Percentiles rank a stretch among this genome's conserved stretches.
Conservation (phyloP, 495 filamentous ascomycete species). For the Ascodesmis nigricans region DNA sequence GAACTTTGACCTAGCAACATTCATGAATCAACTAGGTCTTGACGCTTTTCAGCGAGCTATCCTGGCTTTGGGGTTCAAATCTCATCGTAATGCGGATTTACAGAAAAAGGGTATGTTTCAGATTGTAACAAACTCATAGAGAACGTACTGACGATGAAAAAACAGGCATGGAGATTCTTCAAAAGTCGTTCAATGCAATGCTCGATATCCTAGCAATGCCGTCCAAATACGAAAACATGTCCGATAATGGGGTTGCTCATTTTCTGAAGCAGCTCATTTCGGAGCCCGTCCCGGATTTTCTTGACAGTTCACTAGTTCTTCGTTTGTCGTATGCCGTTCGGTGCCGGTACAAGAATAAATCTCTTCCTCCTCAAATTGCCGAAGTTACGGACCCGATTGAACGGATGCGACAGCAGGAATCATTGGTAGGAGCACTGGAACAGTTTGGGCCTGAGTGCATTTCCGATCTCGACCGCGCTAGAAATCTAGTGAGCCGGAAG, state of each 20-base stretch:
- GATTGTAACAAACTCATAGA: slow-evolving; percentile 1
- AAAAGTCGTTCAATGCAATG: slow-evolving; percentile 20
- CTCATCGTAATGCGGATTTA: slow-evolving; percentile 51
- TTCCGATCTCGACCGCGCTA: slow-evolving; percentile 23
- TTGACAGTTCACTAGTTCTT: slow-evolving; percentile 15
- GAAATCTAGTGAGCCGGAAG: slow-evolving; percentile 28
- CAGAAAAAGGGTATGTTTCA: slow-evolving; percentile 57
- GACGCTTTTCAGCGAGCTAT: slow-evolving; percentile 69
- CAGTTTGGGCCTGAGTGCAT: slow-evolving; percentile 37
- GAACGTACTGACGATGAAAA: no score
- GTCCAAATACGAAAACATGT: slow-evolving; percentile 36
- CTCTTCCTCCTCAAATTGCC: slow-evolving; percentile 15
- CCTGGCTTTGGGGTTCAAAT: slow-evolving; percentile 75
- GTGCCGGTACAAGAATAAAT: slow-evolving; percentile 19
- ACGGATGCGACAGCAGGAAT: slow-evolving; percentile 20
- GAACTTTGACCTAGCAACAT: slow-evolving; percentile 80
- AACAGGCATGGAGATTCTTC: slow-evolving; percentile 18
- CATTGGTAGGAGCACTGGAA: slow-evolving; percentile 55
- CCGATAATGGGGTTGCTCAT: slow-evolving; percentile 28
- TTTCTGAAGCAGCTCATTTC: slow-evolving; percentile 33
- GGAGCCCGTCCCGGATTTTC: slow-evolving; percentile 16
- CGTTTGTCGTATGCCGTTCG: slow-evolving; percentile 19
- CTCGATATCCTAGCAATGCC: slow-evolving; percentile 30
- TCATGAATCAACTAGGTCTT: slow-evolving; percentile 83
- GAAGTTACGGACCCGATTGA: slow-evolving; percentile 20